Percentiles rank a stretch among this genome's conserved stretches.
Conservation (phyloP, 2,329 filamentous ascomycete species). For the Cordyceps tenuipes region DNA sequence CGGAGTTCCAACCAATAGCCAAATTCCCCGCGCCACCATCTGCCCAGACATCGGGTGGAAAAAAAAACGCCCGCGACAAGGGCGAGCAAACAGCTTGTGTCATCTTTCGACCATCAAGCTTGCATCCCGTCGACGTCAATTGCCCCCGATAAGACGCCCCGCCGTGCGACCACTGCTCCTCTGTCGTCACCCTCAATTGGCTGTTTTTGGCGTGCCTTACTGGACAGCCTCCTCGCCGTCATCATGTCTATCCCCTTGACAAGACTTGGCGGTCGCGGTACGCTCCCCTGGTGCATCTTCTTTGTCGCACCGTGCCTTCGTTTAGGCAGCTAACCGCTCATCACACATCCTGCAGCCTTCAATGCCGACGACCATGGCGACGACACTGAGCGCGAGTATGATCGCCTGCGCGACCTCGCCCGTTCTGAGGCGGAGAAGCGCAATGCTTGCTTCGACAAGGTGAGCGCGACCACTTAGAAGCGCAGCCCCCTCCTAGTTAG, state of each 20-base stretch:
- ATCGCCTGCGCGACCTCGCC: constrained; percentile 77
- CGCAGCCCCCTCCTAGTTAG: not conserved
- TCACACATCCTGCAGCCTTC: constrained; percentile 63
- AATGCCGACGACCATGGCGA: constrained; percentile 56
- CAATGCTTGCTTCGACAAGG: constrained; percentile 65
- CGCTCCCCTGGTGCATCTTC: constrained; percentile 13
- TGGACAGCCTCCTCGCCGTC: not conserved
- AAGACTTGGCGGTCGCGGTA: constrained; percentile 38
- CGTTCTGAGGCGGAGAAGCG: constrained; percentile 73
- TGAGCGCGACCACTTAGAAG: constrained; percentile 27
- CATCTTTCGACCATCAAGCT: not conserved
- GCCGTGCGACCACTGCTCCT: not conserved
- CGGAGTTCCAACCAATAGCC: not conserved
- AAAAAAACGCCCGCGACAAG: not conserved
- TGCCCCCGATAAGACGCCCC: too few relatives aligned
- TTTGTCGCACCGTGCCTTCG: not conserved
- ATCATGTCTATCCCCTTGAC: constrained; percentile 35
- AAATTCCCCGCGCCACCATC: not conserved
- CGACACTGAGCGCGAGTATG: constrained; percentile 78
- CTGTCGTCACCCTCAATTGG: not conserved
- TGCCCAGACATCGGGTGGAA: not conserved
- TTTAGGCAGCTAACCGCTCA: not conserved
- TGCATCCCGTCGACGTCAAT: not conserved
- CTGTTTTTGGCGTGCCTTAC: too few relatives aligned
- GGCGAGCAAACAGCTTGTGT: not conserved